Evolutionary conservation across 495 filamentous ascomycete species (phyloP), one percentile per base, ranked within the genome.

Genomic region (Neurospora discreta): DNA sequence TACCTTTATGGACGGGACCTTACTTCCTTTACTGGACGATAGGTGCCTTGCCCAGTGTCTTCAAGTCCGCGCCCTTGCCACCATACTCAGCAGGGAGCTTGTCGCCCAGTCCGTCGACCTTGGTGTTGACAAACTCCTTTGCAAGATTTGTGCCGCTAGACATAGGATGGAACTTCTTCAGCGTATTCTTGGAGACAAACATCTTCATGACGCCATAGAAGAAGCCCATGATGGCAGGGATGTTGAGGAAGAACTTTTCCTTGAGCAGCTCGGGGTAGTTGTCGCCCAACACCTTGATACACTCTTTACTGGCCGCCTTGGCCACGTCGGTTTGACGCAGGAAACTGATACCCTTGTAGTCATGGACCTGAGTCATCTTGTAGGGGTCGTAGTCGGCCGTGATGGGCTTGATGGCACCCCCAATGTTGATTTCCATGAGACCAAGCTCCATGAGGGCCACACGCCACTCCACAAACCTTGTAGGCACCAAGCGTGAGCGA

Each of bases 181-280:
- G 85, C 4, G 92, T 97, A 81, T 93, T 92, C 75, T 87, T 84
- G 71, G 89, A 88, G 58, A 95, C 81, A 77, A 97, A 87, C 26
- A 92, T 79, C 85, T 93, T 96, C 84, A 96, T 91, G 69, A 90
- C 84, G 39, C 81, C 81, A 78, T 91, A 97, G 78, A 97, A 85
- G 88, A 93, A 97, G 67, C 91, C 90, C 93, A 96, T 97, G 76
- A 97, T 83, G 69, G 88, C 79, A 0, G 94, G 93, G 8, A 97
- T 92, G 72, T 97, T 97, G 82, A 97, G 90, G 77, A 97, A 97
- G 86, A 91, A 95, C 84, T 97, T 97, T 80, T 93, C 71, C 78
- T 90, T 89, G 39, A 97, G 85, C 26, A 95, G 87, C 83, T 97
- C 94, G 0, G 94, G 94, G 83, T 97, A 97, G 69, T 90, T 89